Evolutionary conservation across 2,329 filamentous ascomycete genomes (phyloP).

Genomic region (Hypoxylon sp.): DNA sequence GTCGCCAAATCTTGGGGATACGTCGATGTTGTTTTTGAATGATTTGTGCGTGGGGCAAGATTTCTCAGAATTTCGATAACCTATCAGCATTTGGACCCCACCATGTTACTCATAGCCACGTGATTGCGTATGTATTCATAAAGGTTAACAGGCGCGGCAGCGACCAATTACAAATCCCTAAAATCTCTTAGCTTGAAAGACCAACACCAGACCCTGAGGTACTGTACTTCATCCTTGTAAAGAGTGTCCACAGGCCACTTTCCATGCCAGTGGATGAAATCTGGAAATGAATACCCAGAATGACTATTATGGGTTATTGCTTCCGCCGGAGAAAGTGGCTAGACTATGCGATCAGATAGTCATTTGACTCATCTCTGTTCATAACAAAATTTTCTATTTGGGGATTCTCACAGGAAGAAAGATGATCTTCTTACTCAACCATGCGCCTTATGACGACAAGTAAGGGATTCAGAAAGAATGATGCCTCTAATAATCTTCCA

Average conservation of each 20-base stretch:
- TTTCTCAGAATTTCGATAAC: constrained; percentile 41
- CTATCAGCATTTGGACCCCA: constrained; percentile 38
- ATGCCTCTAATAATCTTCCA: constrained; percentile 17
- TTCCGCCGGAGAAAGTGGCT: constrained; percentile 23
- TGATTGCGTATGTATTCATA: constrained; percentile 16
- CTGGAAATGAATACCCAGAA: constrained; percentile 11
- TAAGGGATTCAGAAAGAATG: constrained; percentile 16
- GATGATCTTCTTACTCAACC: constrained; percentile 13
- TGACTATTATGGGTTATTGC: constrained; percentile 20
- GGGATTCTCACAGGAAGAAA: background rate
- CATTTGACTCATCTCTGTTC: constrained; percentile 30
- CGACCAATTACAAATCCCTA: constrained; percentile 22
- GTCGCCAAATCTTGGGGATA: constrained; percentile 45
- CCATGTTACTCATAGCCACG: constrained; percentile 40
- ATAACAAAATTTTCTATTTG: constrained; percentile 14
- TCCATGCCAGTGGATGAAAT: constrained; percentile 18
- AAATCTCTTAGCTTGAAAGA: constrained; percentile 8
- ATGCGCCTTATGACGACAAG: constrained; percentile 6
- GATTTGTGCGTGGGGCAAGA: constrained; percentile 49
- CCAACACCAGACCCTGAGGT: background rate
- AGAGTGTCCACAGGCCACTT: constrained; percentile 9
- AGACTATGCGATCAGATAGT: constrained; percentile 31
- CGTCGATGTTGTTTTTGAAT: constrained; percentile 51
- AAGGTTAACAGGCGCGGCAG: background rate
- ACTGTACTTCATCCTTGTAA: constrained; percentile 21